Percentiles rank a stretch among this genome's conserved stretches.
Conservation (phyloP, 225 moss, liverwort and hornwort genomes). For the Physcomitrium patens region DNA sequence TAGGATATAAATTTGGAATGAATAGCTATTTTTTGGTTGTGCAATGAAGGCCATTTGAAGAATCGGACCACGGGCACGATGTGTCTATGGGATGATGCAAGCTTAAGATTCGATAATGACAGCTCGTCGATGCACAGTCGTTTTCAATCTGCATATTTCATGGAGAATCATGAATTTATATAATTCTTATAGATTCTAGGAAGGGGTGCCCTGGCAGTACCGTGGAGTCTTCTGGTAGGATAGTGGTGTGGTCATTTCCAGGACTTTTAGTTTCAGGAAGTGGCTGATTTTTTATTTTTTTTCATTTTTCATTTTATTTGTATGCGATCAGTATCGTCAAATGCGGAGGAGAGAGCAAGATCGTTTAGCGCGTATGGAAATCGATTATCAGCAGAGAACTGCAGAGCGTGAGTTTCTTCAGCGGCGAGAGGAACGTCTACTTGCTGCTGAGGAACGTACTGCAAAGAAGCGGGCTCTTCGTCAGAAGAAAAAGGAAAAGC, state of each 20-base stretch:
- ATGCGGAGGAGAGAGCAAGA: conserved; percentile 99
- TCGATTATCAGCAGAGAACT: conserved; percentile 84
- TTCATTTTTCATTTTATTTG: not conserved
- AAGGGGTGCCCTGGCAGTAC: not conserved
- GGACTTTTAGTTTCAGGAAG: not conserved
- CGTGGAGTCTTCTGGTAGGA: not conserved
- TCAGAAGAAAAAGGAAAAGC: conserved; percentile 83
- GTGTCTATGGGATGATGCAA: not conserved
- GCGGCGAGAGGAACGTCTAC: conserved; percentile 82
- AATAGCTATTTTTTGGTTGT: conserved; percentile 8
- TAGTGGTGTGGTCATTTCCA: not conserved
- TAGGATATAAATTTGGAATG: not conserved
- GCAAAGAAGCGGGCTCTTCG: conserved; percentile 93
- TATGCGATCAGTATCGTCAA: conserved; percentile 81
- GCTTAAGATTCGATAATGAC: not conserved
- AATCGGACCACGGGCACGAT: not conserved
- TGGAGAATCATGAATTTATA: too few relatives aligned
- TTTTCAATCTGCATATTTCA: not conserved
- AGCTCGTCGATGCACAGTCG: not conserved
- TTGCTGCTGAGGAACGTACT: conserved; percentile 82
- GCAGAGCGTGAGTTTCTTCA: conserved; percentile 81
- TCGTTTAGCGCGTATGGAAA: conserved; percentile 88
- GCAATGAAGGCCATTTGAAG: not conserved
- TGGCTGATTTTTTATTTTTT: not conserved
- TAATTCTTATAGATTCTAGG: not conserved